These are phyloP conservation scores for Sideroxylon spinosum DNA, from an alignment of 179 eudicot genomes.

Conservation along the genomic window DNA sequence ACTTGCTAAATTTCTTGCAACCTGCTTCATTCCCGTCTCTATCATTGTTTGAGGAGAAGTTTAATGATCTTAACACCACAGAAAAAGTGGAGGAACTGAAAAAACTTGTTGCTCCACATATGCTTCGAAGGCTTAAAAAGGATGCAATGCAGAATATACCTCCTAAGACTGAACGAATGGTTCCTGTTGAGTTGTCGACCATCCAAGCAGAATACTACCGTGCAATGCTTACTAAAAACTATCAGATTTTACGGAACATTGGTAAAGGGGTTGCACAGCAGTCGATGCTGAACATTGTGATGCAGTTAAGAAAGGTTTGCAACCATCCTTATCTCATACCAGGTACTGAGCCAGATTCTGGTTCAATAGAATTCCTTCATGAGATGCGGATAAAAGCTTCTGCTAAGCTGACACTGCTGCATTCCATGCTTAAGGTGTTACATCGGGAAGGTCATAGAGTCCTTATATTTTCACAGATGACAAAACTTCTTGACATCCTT, in stretches of 20 bases:
- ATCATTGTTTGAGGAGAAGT: slow-evolving; percentile 83
- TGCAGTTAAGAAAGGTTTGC: slow-evolving; percentile 96
- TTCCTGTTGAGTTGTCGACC: slow-evolving; percentile 92
- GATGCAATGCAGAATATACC: slow-evolving; percentile 99
- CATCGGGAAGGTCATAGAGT: slow-evolving; percentile 90
- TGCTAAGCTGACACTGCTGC: slow-evolving; percentile 88
- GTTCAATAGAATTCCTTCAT: slow-evolving; percentile 86
- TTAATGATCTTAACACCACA: slow-evolving; percentile 76
- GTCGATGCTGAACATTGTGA: slow-evolving; percentile 96
- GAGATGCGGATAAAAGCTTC: slow-evolving; percentile 99
- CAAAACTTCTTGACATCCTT: slow-evolving; percentile 92
- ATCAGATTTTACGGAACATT: slow-evolving; percentile 82
- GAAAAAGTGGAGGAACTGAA: slow-evolving; percentile 94
- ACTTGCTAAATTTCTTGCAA: slow-evolving; percentile 89
- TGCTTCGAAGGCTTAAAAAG: slow-evolving; percentile 95
- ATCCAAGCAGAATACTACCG: slow-evolving; percentile 98
- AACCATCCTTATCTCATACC: slow-evolving; percentile 98
- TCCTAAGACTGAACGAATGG: slow-evolving; percentile 93
- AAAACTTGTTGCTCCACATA: slow-evolving; percentile 95
- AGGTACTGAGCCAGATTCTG: slow-evolving; percentile 96
- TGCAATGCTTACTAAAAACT: slow-evolving; percentile 95
- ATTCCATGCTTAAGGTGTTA: slow-evolving; percentile 85
- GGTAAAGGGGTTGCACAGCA: slow-evolving; percentile 94
- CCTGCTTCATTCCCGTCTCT: slow-evolving; percentile 89
- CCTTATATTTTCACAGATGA: slow-evolving; percentile 98